Evolutionary conservation across 331 rosid genomes (phyloP), one percentile per base, ranked within the genome.

Genomic region (Malus hybrid): DNA sequence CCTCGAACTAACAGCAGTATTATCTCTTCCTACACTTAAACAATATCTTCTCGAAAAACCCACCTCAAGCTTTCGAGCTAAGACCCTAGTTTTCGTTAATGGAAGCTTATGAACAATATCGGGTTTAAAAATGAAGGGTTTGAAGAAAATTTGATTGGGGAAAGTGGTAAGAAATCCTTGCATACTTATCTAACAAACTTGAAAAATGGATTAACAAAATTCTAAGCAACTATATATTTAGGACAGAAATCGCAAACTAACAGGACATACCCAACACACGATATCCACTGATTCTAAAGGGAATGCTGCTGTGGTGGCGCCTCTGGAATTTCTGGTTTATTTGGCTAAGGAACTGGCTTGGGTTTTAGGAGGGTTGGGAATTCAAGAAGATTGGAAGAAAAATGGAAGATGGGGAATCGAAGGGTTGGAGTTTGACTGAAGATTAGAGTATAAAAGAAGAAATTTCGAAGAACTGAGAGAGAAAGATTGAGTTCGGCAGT

Each of bases 81-180:
- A 85, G 65, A 52, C 36, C 68, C 79, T 75, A 66, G 75, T 29
- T 83, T 79, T 75, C 27, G 68, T 24, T 31, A 76, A 20, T 4
- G 93, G 87, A 70, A 73, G 76, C 68, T 36, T 66, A 63, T 67
- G 83, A 79, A 80, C 20, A n/a, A 76, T 36, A 66, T 80, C 76
- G 16, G 84, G 81, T 59, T 79, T 67, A 39, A 85, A 80, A 69
- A 80, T 65, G 79, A 78, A 81, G 73, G 90, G 85, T 63, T 78
- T 86, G 27, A 82, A 77, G 76, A 82, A 87, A 79, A 62, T 81
- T 69, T 84, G 93, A 77, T 85, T 73, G 73, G 84, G 73, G 68
- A 85, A 74, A 69, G 86, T 69, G 80, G 80, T 82, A 46, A 80
- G 73, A 44, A 83, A 81, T 65, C 85, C 87, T 80, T 87, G 90